A percentile compares a stretch with the other conserved stretches of the same genome.
phyloP scores from a whole-genome alignment of 768 basidiomycete species.

The Trametes sanguinea region DNA sequence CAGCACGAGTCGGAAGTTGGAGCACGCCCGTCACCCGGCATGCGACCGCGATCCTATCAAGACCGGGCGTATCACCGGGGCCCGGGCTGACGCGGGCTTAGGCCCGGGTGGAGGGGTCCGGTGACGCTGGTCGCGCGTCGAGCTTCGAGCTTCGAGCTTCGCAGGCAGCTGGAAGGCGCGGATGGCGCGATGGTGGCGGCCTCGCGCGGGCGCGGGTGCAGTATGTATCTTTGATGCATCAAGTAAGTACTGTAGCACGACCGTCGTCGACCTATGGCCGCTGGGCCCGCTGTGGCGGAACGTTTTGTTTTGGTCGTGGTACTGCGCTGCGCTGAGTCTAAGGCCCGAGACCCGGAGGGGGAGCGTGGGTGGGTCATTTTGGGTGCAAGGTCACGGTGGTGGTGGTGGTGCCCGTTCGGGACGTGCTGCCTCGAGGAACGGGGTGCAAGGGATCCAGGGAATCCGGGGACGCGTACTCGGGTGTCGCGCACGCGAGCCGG shows the following conservation, averaged over 20 bases:
- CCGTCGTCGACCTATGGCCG: too few relatives aligned
- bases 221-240: neutral
- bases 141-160: neutral
- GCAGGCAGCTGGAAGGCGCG: neutral
- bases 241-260: too few relatives aligned
- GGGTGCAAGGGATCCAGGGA: too few relatives aligned
- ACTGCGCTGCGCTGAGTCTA: neutral
- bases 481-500: neutral
- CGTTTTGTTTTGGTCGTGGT: neutral
- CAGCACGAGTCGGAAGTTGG: too few relatives aligned
- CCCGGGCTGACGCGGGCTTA: neutral
- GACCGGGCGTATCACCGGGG: too few relatives aligned
- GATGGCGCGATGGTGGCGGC: neutral
- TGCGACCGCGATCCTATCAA: too few relatives aligned
- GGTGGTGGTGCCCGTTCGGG: too few relatives aligned
- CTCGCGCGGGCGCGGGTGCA: constrained; percentile 3
- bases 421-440: too few relatives aligned
- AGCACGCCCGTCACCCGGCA: too few relatives aligned
- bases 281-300: neutral
- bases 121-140: neutral
- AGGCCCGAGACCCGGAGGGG: neutral
- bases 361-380: neutral
- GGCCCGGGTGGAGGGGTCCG: neutral
- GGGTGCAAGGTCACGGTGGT: too few relatives aligned
- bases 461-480: too few relatives aligned